These are phyloP conservation scores for Umbelopsis sp. DNA, from an alignment of 192 early-diverging fungal species.

Conservation along the genomic window DNA sequence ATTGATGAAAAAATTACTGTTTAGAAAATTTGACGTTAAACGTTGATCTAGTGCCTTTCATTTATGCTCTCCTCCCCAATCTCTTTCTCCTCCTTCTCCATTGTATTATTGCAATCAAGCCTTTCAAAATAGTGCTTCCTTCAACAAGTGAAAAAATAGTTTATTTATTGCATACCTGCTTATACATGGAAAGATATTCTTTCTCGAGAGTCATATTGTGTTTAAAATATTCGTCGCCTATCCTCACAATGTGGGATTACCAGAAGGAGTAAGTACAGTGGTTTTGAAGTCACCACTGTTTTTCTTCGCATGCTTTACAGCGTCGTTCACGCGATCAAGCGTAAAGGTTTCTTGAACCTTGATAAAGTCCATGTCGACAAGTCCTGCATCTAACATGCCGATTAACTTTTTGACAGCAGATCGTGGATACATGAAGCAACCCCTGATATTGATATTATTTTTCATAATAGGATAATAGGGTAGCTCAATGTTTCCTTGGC, in stretches of 20 bases:
- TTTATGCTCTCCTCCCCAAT: too few species aligned
- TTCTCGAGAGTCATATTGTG: too few species aligned
- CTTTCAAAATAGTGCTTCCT: too few species aligned
- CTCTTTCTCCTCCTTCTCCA: too few species aligned
- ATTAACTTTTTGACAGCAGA: slow-evolving; percentile 20
- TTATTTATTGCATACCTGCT: too few species aligned
- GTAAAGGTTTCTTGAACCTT: neutral
- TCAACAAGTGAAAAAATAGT: too few species aligned
- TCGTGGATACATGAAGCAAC: slow-evolving; percentile 33
- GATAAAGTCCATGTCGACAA: slow-evolving; percentile 14
- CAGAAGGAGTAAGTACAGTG: slow-evolving; percentile 9
- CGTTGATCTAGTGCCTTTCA: too few species aligned
- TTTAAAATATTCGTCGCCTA: too few species aligned
- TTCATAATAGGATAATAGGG: slow-evolving; percentile 29
- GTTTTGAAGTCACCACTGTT: neutral
- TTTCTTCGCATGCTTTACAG: neutral
- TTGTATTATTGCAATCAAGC: too few species aligned
- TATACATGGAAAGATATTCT: too few species aligned
- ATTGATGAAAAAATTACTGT: neutral
- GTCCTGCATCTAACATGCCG: slow-evolving; percentile 28
- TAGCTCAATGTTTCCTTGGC: slow-evolving; percentile 14
- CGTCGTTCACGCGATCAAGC: slow-evolving; percentile 6
- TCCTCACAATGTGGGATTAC: neutral
- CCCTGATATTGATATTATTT: slow-evolving; percentile 32
- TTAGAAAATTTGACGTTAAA: too few species aligned